Conservation (phyloP, 129 eudicot genomes). For the Flaveria ramosissima region DNA sequence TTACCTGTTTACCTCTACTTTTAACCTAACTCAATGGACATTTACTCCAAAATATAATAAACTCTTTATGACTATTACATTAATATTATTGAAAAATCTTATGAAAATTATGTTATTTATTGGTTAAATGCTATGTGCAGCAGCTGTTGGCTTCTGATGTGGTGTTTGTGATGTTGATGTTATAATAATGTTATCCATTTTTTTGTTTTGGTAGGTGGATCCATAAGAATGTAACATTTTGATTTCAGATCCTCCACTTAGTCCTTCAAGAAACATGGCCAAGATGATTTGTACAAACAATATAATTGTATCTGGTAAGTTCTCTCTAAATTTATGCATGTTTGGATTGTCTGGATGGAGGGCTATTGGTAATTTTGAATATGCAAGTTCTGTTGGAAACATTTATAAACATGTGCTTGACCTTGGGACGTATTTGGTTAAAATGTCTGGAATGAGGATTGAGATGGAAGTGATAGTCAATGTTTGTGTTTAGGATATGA, state of each 20-base stretch:
- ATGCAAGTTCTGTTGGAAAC: conserved; percentile 13
- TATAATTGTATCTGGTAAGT: conserved; percentile 56
- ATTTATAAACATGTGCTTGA: neutral
- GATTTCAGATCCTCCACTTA: conserved; percentile 94
- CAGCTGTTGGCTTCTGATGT: conserved; percentile 2
- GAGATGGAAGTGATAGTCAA: neutral
- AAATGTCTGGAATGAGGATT: neutral
- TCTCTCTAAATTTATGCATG: neutral
- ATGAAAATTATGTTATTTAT: no score
- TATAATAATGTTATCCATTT: neutral
- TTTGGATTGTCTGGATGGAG: neutral
- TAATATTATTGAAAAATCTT: no score
- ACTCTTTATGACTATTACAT: no score
- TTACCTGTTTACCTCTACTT: neutral
- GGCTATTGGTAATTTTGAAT: neutral
- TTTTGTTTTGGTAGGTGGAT: conserved; percentile 56
- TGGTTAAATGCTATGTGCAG: no score
- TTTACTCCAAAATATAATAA: neutral
- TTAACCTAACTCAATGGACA: neutral
- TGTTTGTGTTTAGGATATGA: neutral
- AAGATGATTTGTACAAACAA: conserved; percentile 55
- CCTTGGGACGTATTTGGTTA: neutral
- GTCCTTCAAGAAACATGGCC: conserved; percentile 96
- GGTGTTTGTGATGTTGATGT: neutral
- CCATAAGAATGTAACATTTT: conserved; percentile 91